Evolutionary conservation across 257 asterid species (phyloP), one percentile per base, ranked within the genome.

Genomic region (Gentiana dahurica): DNA sequence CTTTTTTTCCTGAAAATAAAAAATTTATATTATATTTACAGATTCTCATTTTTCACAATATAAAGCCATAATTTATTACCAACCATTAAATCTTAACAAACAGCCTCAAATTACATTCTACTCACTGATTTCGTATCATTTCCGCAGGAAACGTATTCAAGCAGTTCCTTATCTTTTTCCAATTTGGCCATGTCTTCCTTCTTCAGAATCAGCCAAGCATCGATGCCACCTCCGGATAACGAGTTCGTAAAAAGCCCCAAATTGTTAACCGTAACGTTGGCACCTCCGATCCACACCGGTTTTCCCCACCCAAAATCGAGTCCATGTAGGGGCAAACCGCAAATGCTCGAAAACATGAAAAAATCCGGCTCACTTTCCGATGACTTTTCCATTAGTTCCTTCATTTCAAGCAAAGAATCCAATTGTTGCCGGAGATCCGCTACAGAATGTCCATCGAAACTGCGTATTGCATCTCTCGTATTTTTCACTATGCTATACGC

Each of bases 251-350:
- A 74, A 5, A 61, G 59, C n/a, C 66, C 73, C 3, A 77, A 32
- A 67, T 82, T 74, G 70, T 72, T 66, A 61, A 57, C 68, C 0
- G 51, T 36, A 54, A 74, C 46, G 35, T 57, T 45, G 4, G 74
- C 65, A 3, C 75, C 65, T 46, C 74, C 76, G 37, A 69, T 71
- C 83, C 71, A 62, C 54, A 46, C 59, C 3, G 89, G 89, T 38
- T 56, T 68, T 51, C 85, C 85, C 80, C 79, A 76, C 43, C 83
- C 86, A 60, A 79, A 79, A 74, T 80, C 81, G 6, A 73, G 71
- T 52, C 72, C 81, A 4, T 79, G 74, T 37, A 72, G 5, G 3
- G 81, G 86, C 33, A 76, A 72, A 65, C 86, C 58, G 36, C 90
- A 78, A 71, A 79, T 53, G 50, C 91, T 77, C 4, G 82, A 68